Evolutionary conservation across 1,284 basidiomycete species (phyloP).

Genomic region (Irpex rosettiformis): DNA sequence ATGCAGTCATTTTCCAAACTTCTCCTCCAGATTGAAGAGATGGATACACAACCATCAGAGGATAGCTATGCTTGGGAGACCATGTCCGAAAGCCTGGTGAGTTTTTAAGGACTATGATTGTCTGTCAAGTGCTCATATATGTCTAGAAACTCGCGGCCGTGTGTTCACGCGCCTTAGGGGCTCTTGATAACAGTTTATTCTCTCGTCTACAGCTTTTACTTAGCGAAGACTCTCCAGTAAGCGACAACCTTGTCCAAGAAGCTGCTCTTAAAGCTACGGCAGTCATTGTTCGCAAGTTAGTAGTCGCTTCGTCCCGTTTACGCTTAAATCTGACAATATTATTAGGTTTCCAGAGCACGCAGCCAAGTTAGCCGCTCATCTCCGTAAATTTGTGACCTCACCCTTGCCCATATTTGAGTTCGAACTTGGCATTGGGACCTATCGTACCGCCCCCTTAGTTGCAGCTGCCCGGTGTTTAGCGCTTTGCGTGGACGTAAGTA

Average conservation of each 20-base stretch:
- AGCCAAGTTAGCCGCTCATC: slow-evolving; percentile 70
- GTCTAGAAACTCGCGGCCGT: slow-evolving; percentile 86
- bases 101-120: not conserved
- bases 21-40: slow-evolving; percentile 70
- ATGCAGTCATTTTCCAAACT: slow-evolving; percentile 75
- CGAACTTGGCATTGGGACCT: slow-evolving; percentile 72
- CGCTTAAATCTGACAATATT: not conserved
- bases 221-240: slow-evolving; percentile 78
- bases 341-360: slow-evolving; percentile 80
- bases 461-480: slow-evolving; percentile 90
- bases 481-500: slow-evolving; percentile 77
- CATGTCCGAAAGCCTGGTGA: slow-evolving; percentile 76
- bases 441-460: slow-evolving; percentile 72
- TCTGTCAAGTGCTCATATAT: not conserved
- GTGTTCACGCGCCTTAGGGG: slow-evolving; percentile 71
- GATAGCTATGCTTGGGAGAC: slow-evolving; percentile 89
- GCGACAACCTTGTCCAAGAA: slow-evolving; percentile 80
- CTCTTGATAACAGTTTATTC: slow-evolving; percentile 71
- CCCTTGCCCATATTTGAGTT: slow-evolving; percentile 88
- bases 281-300: slow-evolving; percentile 79
- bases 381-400: slow-evolving; percentile 86
- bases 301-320: slow-evolving; percentile 2
- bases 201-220: slow-evolving; percentile 73
- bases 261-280: slow-evolving; percentile 81
- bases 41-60: slow-evolving; percentile 71